Base-by-base conservation (phyloP, 441 rosid genomes). In the Jatropha podagrica region DNA sequence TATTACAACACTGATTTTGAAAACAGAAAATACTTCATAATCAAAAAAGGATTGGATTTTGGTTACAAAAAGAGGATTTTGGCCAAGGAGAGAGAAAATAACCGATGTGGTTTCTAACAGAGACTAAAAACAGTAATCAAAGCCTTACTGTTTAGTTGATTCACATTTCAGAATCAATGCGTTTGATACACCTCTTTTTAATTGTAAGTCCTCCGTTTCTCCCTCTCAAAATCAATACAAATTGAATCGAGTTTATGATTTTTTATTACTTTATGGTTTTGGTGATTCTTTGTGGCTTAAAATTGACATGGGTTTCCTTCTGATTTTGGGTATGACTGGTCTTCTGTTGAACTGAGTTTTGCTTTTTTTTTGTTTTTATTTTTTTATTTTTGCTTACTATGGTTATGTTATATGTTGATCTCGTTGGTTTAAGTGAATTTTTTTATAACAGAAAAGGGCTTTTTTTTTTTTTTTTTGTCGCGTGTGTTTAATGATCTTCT, bases 291-390 rank as follows among this genome's bases (percentile, higher is more conserved):
- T 65, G 14, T 15, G 26, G 32, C 20, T 72, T 72, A 6, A 7
- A 44, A 61, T 12, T 62, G 15, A 62, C 71, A 32, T 69, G 75
- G 77, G 51, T 58, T 76, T 56, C 10, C n/a, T 58, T 58, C 32
- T 58, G 10, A 58, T 63, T 65, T 56, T 17, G 15, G 18, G 67
- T 42, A 72, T 61, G 42, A 72, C 48, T 26, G 54, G 51, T 48
- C 17, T 56, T 71, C 40, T 2, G 1, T 41, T 71, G 20, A 71
- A 56, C 41, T 41, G 76, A 70, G 58, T 20, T 61, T 58, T 8
- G 1, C 14, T 26, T 52, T 64, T 20, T 23, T 15, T 23, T 48
- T 7, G 0, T 52, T 65, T 23, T 65, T 38, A 0, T 1, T 18
- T 10, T 68, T 17, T 13, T 51, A 14, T 32, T 32, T 13, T 32